Percentiles rank a stretch among this genome's conserved stretches.
These are phyloP conservation scores for Aspergillus affinis DNA, from an alignment of 495 filamentous ascomycete species.

Conservation along the genomic window DNA sequence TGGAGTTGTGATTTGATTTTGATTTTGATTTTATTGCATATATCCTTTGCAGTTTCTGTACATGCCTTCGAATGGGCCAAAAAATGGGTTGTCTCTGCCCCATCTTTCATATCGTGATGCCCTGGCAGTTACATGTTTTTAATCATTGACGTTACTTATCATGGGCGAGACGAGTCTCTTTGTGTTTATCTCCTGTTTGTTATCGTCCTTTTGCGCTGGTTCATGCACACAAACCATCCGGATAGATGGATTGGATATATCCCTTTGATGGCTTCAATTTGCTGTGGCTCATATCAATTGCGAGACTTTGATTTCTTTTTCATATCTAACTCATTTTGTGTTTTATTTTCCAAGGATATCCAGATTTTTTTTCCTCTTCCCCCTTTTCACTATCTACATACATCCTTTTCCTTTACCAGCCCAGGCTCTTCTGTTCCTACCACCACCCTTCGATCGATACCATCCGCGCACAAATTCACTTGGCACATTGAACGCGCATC, in stretches of 20 bases:
- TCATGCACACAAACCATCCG: not conserved
- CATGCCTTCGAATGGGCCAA: conserved; percentile 29
- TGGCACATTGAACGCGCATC: not conserved
- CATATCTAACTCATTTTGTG: not conserved
- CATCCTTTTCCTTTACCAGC: not conserved
- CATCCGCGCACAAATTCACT: not conserved
- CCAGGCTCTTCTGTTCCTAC: too few relatives aligned
- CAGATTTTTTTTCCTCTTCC: not conserved
- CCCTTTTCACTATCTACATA: not conserved
- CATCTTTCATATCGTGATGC: conserved; percentile 12
- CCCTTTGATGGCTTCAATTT: not conserved
- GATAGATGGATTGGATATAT: not conserved
- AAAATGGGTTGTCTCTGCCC: conserved; percentile 29
- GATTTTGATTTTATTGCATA: conserved; percentile 22
- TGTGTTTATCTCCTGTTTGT: not conserved
- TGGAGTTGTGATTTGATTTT: conserved; percentile 38
- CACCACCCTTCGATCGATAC: too few relatives aligned
- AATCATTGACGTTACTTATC: conserved; percentile 5
- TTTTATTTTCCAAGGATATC: not conserved
- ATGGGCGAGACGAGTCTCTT: conserved; percentile 7
- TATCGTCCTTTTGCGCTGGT: too few relatives aligned
- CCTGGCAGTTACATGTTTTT: conserved; percentile 13
- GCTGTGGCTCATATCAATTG: not conserved
- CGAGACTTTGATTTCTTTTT: not conserved
- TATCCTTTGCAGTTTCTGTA: conserved; percentile 31